Evolutionary conservation across 2,329 filamentous ascomycete species (phyloP).

Genomic region (Rutstroemia sp.): DNA sequence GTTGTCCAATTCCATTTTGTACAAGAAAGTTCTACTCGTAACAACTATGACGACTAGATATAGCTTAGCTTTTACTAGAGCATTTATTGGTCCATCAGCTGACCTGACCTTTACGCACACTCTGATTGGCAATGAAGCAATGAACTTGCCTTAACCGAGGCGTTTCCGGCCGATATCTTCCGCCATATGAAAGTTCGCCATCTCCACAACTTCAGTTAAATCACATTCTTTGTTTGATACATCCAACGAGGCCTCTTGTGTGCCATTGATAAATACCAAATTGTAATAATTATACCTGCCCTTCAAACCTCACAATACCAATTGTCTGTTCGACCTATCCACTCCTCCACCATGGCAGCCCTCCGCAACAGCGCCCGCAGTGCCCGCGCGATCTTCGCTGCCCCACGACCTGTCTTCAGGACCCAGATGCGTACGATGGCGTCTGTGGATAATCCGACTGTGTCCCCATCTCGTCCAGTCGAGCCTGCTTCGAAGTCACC

Average conservation of each 20-base stretch:
- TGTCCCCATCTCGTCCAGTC: constrained; percentile 15
- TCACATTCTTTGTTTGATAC: not conserved
- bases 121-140: too few relatives aligned
- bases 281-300: constrained; percentile 2
- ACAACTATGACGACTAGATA: too few relatives aligned
- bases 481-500: constrained; percentile 17
- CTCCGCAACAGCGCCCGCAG: constrained; percentile 12
- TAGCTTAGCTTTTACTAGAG: too few relatives aligned
- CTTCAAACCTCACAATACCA: not conserved
- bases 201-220: constrained; percentile 6
- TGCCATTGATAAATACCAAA: not conserved
- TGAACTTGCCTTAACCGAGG: too few relatives aligned
- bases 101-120: too few relatives aligned
- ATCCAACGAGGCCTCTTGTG: not conserved
- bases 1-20: too few relatives aligned
- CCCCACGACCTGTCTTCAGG: constrained; percentile 10
- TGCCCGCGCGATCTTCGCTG: constrained; percentile 10
- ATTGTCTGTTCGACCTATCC: not conserved
- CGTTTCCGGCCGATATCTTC: not conserved
- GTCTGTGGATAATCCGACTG: constrained; percentile 3
- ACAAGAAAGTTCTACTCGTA: too few relatives aligned
- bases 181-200: constrained; percentile 1
- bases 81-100: too few relatives aligned
- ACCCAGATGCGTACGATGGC: constrained; percentile 13
- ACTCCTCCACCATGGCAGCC: constrained; percentile 10